phyloP scores from a whole-genome alignment of 129 eudicot species.

The Saussurea involucrata region DNA sequence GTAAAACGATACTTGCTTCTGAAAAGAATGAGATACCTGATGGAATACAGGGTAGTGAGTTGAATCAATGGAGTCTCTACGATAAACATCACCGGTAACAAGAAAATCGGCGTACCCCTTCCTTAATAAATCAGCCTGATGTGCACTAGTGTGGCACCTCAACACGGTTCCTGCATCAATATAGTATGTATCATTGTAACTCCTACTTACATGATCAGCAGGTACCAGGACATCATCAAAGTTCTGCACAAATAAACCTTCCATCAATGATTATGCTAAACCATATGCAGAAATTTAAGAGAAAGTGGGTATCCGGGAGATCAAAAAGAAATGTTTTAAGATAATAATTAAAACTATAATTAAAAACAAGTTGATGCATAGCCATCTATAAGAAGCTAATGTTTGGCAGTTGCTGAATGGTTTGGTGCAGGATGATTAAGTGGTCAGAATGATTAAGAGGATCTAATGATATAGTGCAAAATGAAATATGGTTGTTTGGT shows the following conservation, averaged over 20 bases:
- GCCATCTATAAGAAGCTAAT: neutral
- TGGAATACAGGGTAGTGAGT: conserved; percentile 99
- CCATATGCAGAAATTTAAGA: neutral
- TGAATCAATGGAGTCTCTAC: conserved; percentile 95
- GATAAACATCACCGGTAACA: conserved; percentile 95
- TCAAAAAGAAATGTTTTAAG: neutral
- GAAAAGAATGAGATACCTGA: conserved; percentile 50
- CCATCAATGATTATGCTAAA: neutral
- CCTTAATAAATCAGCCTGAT: conserved; percentile 88
- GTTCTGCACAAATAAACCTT: conserved; percentile 54
- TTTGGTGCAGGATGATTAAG: too few relatives aligned
- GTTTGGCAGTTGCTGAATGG: too few relatives aligned
- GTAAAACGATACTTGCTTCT: neutral
- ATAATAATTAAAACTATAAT: neutral
- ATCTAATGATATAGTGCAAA: too few relatives aligned
- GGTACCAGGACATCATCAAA: conserved; percentile 98
- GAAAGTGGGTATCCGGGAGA: neutral
- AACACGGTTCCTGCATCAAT: conserved; percentile 82
- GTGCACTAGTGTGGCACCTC: conserved; percentile 99
- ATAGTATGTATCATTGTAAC: conserved; percentile 94
- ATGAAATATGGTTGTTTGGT: too few relatives aligned
- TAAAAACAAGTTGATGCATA: neutral
- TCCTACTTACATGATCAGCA: conserved; percentile 95
- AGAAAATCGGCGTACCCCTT: conserved; percentile 83
- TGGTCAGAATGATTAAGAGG: too few relatives aligned